Percentiles rank a stretch among this genome's conserved stretches.
Evolutionary conservation across 2,329 filamentous ascomycete species (phyloP).

Genomic region (Hortaea werneckii): DNA sequence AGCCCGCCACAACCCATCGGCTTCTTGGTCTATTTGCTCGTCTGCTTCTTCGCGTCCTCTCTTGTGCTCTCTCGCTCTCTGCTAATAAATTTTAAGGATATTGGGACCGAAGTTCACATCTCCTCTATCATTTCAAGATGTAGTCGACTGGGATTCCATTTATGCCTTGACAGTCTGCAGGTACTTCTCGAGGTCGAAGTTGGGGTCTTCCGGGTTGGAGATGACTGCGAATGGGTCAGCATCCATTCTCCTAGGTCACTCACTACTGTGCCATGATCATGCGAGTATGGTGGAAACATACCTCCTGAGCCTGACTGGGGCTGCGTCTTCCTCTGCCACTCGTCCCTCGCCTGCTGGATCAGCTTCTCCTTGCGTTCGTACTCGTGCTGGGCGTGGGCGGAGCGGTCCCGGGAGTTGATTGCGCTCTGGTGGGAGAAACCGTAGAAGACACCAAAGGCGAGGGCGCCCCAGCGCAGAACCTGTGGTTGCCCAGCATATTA

Average conservation of each 20-base stretch:
- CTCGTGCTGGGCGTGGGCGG: conserved; percentile 63
- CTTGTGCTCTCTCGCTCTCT: too few species aligned
- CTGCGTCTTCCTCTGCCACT: conserved; percentile 68
- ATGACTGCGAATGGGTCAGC: conserved; percentile 42
- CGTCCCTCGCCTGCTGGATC: conserved; percentile 86
- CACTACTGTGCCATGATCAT: neutral
- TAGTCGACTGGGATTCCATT: neutral
- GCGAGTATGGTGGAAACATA: neutral
- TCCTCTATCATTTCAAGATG: too few species aligned
- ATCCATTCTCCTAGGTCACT: neutral
- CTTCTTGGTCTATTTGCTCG: too few species aligned
- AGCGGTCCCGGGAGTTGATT: conserved; percentile 62
- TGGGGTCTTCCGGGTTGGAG: conserved; percentile 70
- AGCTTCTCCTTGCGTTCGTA: conserved; percentile 84
- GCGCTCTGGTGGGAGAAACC: conserved; percentile 86
- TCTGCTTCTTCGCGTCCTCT: too few species aligned
- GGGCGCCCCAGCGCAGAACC: conserved; percentile 95
- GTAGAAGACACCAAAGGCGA: conserved; percentile 86
- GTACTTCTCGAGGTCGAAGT: conserved; percentile 87
- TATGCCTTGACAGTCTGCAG: neutral
- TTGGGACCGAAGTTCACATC: too few species aligned
- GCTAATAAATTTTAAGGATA: too few species aligned
- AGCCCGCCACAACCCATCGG: neutral
- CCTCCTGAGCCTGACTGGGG: conserved; percentile 30
- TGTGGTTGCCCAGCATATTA: conserved; percentile 29